These are phyloP conservation scores for Hanseniaspora lachancei DNA, from an alignment of 805 yeast genomes.

Conservation along the genomic window DNA sequence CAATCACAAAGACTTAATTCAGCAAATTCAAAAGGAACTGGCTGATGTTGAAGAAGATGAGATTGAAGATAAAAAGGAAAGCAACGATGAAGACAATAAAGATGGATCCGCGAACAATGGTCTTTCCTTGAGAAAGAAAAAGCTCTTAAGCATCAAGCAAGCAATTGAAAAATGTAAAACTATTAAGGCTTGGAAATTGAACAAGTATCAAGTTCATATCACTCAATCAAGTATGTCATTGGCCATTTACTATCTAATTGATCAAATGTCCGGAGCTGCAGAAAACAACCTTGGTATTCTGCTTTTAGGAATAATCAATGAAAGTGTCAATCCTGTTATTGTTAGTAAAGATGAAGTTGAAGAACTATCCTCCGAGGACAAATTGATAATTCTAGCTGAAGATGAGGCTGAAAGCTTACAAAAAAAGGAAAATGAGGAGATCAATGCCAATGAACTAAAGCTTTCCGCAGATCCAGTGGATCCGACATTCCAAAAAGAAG, in stretches of 20 bases:
- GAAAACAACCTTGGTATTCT: slow-evolving; percentile 33
- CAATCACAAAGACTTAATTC: neutral
- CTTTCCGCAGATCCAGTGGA: slow-evolving; percentile 79
- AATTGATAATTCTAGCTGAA: slow-evolving; percentile 10
- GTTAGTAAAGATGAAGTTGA: slow-evolving; percentile 27
- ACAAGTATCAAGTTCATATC: slow-evolving; percentile 11
- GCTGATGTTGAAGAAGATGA: slow-evolving; percentile 20
- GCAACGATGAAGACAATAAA: slow-evolving; percentile 21
- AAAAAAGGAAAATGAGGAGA: slow-evolving; percentile 36
- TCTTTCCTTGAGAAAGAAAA: slow-evolving; percentile 1
- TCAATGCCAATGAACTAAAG: slow-evolving; percentile 60
- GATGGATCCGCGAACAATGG: slow-evolving; percentile 16
- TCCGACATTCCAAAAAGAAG: slow-evolving; percentile 69
- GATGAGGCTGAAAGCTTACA: slow-evolving; percentile 7
- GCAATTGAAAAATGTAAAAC: slow-evolving; percentile 1
- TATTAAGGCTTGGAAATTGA: slow-evolving; percentile 4
- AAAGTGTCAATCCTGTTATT: slow-evolving; percentile 46
- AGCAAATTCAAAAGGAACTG: slow-evolving; percentile 32
- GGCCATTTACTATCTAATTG: slow-evolving; percentile 4
- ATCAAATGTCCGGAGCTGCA: slow-evolving; percentile 11
- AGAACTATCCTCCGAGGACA: slow-evolving; percentile 14
- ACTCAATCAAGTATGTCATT: slow-evolving; percentile 5
- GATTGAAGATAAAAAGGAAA: slow-evolving; percentile 24
- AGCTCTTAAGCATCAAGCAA: slow-evolving; percentile 2
- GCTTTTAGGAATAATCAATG: slow-evolving; percentile 72